Evolutionary conservation across 2,329 filamentous ascomycete genomes (phyloP), one percentile per base, ranked within the genome.

Genomic region (Knufia fluminis): DNA sequence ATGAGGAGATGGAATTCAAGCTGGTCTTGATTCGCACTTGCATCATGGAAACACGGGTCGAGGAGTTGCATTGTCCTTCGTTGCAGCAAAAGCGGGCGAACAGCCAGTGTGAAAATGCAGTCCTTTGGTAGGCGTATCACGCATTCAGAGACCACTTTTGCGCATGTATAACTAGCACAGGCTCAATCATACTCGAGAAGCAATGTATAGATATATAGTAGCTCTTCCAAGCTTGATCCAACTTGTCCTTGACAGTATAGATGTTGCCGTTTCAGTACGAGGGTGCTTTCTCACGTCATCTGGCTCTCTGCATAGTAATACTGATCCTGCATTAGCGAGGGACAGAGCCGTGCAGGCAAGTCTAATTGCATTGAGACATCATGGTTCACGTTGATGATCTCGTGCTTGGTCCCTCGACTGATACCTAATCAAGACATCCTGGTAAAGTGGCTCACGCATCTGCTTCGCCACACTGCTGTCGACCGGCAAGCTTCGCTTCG

Each of bases 261-360:
- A n/a, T n/a, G n/a, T n/a, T n/a, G n/a, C n/a, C n/a, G n/a, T n/a
- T n/a, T n/a, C n/a, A n/a, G n/a, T n/a, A n/a, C n/a, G n/a, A n/a
- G n/a, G n/a, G n/a, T n/a, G n/a, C n/a, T 36, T 16, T 36, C 16
- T n/a, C 33, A 36, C 10, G 10, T 36, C 14, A 31, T 7, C 28
- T 31, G 28, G 7, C 28, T 31, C 14, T 31, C 28, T 31, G 7
- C 7, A 31, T 49, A 73, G 76, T 26, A 70, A 66, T 74, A n/a
- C 71, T 62, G 1, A 67, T 65, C 33, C 16, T 36, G 33, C 33
- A 36, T 36, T 36, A 36, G 33, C 33, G 6, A 36, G 33, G 33
- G 6, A 36, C 33, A 17, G n/a, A 12, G 12, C 26, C 26, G 26
- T 28, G n/a, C n/a, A 28, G 12, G 6, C 12, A 12, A 6, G 6